Base-by-base conservation (phyloP, 2,329 filamentous ascomycete species). In the Ilyonectria sp. region DNA sequence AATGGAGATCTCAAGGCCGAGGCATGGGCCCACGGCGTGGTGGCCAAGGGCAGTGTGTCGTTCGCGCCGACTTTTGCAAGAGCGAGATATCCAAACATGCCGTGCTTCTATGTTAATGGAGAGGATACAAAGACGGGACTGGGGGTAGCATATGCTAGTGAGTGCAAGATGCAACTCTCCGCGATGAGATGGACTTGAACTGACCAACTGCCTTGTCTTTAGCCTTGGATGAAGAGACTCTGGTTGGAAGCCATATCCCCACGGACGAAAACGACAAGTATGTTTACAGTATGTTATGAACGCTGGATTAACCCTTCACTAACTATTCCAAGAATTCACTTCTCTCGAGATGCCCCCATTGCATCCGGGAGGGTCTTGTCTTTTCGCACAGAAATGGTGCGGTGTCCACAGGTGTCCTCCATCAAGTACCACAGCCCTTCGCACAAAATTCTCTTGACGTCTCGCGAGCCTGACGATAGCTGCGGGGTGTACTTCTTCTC, bases 371-470 rank as follows among this genome's bases (percentile, higher is more conserved):
- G 71, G 17, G 29, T 69, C 1, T 53, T 70, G 2, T 66, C 61
- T 1, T 71, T 79, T 49, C 75, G 55, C 60, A 75, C 73, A 3
- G 83, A 85, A 69, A 76, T 81, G 75, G 73, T 83, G n/a, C 73
- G 74, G n/a, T 77, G 79, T 15, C 76, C 77, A 7, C 77, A 83
- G 47, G 79, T 86, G 59, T 84, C 84, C 9, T 85, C 84, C 6
- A 83, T 89, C 69, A 81, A 82, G 63, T 87, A 86, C 60, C 83
- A 86, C 60, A 71, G 77, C 5, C 76, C 81, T 6, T 82, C 82
- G 1, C 77, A 82, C 63, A 81, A 75, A 44, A 74, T 87, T 4
- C 74, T 87, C 6, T 60, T 86, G 33, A 83, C 85, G 5, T 83
- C 83, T 7, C 75, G 80, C 1, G 74, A 77, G 17, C 79, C 80